These are phyloP conservation scores for Daldinia childiae DNA, from an alignment of 495 filamentous ascomycete genomes.

Conservation along the genomic window DNA sequence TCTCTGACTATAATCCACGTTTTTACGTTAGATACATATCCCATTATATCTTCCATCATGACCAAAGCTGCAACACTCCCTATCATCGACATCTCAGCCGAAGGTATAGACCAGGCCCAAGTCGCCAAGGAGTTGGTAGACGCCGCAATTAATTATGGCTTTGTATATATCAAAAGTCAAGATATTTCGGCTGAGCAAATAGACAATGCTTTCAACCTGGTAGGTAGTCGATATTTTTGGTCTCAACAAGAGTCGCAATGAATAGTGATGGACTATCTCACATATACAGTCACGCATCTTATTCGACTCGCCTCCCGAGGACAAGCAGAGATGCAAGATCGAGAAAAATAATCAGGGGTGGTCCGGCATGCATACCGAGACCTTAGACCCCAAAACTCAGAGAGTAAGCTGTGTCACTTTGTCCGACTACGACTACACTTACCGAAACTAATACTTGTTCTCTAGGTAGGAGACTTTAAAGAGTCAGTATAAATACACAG, in stretches of 20 bases:
- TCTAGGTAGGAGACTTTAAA: constrained; percentile 88
- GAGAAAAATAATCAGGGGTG: constrained; percentile 85
- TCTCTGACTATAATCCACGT: too few relatives aligned
- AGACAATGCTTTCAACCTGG: constrained; percentile 77
- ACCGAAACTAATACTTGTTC: constrained; percentile 12
- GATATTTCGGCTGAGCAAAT: constrained; percentile 75
- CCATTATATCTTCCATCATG: constrained; percentile 47
- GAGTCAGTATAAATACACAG: constrained; percentile 65
- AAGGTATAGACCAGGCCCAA: constrained; percentile 59
- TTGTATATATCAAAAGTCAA: constrained; percentile 81
- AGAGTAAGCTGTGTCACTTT: constrained; percentile 62
- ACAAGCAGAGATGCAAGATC: constrained; percentile 80
- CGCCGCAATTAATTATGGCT: constrained; percentile 83
- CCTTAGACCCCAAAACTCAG: constrained; percentile 83
- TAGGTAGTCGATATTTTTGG: constrained; percentile 48
- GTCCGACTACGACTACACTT: neutral
- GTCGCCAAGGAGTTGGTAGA: constrained; percentile 78
- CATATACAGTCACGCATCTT: constrained; percentile 73
- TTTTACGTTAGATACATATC: neutral
- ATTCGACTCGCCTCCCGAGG: constrained; percentile 73
- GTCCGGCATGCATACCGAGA: constrained; percentile 88
- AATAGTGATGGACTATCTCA: neutral
- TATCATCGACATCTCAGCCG: constrained; percentile 77
- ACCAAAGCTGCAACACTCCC: constrained; percentile 69
- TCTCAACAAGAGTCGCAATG: neutral